phyloP scores from a whole-genome alignment of 805 yeast genomes.

The Candida boidinii region DNA sequence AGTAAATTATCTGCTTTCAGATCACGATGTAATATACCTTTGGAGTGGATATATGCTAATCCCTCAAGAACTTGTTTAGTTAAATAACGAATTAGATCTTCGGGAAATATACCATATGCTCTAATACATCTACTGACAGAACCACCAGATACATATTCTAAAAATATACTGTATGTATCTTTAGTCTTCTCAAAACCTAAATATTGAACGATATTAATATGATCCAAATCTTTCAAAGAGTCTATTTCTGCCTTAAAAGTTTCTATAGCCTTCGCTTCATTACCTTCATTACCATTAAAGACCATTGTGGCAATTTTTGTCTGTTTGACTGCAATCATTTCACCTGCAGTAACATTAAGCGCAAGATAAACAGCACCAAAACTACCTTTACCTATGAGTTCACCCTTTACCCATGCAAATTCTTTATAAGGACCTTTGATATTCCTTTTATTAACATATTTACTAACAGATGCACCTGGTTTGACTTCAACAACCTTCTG shows the following conservation, averaged over 20 bases:
- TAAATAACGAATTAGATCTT: constrained; percentile 59
- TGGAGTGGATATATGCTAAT: constrained; percentile 75
- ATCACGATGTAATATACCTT: constrained; percentile 88
- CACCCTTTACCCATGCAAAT: constrained; percentile 98
- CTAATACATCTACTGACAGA: constrained; percentile 83
- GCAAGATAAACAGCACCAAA: constrained; percentile 93
- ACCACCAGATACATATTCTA: constrained; percentile 98
- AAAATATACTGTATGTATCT: constrained; percentile 72
- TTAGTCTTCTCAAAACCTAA: constrained; percentile 81
- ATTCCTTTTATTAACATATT: constrained; percentile 58
- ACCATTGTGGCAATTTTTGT: constrained; percentile 54
- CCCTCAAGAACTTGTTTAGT: constrained; percentile 80
- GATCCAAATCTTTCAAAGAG: constrained; percentile 89
- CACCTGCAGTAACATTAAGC: constrained; percentile 92
- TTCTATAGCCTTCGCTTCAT: constrained; percentile 65
- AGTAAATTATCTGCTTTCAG: constrained; percentile 89
- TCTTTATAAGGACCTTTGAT: constrained; percentile 66
- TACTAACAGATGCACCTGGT: constrained; percentile 52
- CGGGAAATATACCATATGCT: constrained; percentile 80
- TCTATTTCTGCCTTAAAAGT: constrained; percentile 88
- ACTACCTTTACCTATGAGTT: constrained; percentile 91
- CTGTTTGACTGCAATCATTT: constrained; percentile 97
- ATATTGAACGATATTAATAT: constrained; percentile 90
- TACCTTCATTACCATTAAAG: constrained; percentile 33
- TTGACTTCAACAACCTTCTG: constrained; percentile 86